Evolutionary conservation across 768 basidiomycete genomes (phyloP).

Genomic region (Phaffia australis): DNA sequence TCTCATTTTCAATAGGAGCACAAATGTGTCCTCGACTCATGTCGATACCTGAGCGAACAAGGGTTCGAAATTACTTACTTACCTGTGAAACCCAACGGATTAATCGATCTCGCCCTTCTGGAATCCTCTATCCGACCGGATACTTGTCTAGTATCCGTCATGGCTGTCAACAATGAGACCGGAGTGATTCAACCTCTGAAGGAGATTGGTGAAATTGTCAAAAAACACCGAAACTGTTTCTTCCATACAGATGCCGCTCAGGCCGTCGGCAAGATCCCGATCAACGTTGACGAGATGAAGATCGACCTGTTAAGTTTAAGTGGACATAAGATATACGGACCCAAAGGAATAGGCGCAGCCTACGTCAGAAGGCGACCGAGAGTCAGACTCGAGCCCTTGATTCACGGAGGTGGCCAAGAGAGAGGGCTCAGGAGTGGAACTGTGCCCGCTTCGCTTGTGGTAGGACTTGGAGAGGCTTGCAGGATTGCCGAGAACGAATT

Average conservation of each 20-base stretch:
- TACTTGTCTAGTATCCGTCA: slow-evolving; percentile 80
- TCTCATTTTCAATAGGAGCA: slow-evolving; percentile 57
- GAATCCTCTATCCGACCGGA: slow-evolving; percentile 83
- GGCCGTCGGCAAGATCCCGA: slow-evolving; percentile 76
- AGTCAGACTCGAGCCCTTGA: slow-evolving; percentile 84
- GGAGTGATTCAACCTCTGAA: slow-evolving; percentile 95
- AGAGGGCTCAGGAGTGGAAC: slow-evolving; percentile 92
- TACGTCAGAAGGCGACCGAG: slow-evolving; percentile 87
- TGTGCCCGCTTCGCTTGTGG: slow-evolving; percentile 70
- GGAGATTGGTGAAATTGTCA: slow-evolving; percentile 74
- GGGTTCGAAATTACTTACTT: slow-evolving; percentile 97
- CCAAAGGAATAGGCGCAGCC: slow-evolving; percentile 88
- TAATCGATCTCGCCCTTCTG: slow-evolving; percentile 65
- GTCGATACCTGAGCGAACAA: slow-evolving; percentile 86
- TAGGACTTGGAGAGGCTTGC: slow-evolving; percentile 90
- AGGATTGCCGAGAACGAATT: slow-evolving; percentile 86
- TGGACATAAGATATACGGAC: slow-evolving; percentile 96
- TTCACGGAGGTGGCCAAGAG: slow-evolving; percentile 95
- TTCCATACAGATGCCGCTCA: slow-evolving; percentile 98
- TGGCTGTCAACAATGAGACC: slow-evolving; percentile 99
- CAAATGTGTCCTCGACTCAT: slow-evolving; percentile 97
- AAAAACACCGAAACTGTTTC: slow-evolving; percentile 74
- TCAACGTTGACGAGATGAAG: slow-evolving; percentile 91
- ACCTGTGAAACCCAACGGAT: slow-evolving; percentile 78
- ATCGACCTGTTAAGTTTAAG: slow-evolving; percentile 93